Percentiles rank a stretch among this genome's conserved stretches.
Evolutionary conservation across 1,139 yeast species (phyloP).

Genomic region (Candida labiduridarum): DNA sequence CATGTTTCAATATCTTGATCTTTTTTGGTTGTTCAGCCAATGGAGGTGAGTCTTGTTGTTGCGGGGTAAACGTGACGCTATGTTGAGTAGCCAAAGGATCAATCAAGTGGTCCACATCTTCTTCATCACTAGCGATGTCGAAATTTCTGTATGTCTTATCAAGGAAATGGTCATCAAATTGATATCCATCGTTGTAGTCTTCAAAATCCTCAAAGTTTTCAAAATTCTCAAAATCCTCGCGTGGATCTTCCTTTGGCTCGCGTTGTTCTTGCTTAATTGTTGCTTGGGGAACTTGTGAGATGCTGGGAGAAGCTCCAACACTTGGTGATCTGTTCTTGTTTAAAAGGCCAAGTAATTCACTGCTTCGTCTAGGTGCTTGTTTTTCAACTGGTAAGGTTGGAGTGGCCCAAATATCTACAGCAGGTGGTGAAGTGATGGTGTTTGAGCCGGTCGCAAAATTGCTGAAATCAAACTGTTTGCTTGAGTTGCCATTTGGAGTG

Average conservation of each 20-base stretch:
- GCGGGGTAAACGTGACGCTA: not conserved
- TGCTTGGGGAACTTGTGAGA: not conserved
- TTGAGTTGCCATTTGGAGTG: not conserved
- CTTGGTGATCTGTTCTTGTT: slow-evolving; percentile 4
- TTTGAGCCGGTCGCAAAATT: not conserved
- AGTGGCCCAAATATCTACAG: not conserved
- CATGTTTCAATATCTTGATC: slow-evolving; percentile 33
- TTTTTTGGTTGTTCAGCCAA: slow-evolving; percentile 9
- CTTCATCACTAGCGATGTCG: slow-evolving; percentile 43
- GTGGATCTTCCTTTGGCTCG: not conserved
- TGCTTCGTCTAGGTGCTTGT: not conserved
- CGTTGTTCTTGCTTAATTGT: not conserved
- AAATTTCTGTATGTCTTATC: slow-evolving; percentile 19
- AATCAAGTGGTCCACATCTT: slow-evolving; percentile 18
- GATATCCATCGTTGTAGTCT: slow-evolving; percentile 30
- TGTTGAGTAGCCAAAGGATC: slow-evolving; percentile 12
- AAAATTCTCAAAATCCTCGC: slow-evolving; percentile 18
- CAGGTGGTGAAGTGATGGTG: not conserved
- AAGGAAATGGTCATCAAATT: slow-evolving; percentile 18
- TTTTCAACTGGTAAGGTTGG: not conserved
- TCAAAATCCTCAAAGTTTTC: slow-evolving; percentile 43
- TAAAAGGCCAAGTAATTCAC: slow-evolving; percentile 6
- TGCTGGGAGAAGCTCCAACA: not conserved
- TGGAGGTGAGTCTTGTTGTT: not conserved
- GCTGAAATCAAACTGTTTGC: not conserved